Conservation (phyloP, 306 rosid species). For the Pachyrhizus erosus region DNA sequence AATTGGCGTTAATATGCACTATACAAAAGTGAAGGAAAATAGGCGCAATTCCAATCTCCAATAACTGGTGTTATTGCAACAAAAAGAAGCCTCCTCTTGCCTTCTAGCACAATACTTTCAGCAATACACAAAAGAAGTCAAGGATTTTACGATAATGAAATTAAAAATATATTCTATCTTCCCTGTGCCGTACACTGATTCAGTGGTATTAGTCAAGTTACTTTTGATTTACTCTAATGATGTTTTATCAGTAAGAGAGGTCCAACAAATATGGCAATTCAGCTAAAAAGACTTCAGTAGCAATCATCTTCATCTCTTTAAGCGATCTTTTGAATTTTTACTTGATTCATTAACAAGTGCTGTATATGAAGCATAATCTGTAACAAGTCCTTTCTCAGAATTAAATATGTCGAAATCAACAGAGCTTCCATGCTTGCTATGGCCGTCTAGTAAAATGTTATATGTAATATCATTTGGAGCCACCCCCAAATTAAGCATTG, state of each 20-base stretch:
- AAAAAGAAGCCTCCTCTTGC: constrained; percentile 9
- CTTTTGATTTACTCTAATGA: neutral
- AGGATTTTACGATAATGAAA: neutral
- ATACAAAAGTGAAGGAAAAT: neutral
- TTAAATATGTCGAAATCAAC: constrained; percentile 53
- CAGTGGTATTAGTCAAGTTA: neutral
- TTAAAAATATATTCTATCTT: neutral
- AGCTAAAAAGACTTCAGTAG: neutral
- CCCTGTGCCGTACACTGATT: neutral
- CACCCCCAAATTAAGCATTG: constrained; percentile 85
- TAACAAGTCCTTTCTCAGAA: constrained; percentile 71
- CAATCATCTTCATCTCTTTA: constrained; percentile 68
- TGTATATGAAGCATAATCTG: constrained; percentile 75
- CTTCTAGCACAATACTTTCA: constrained; percentile 4
- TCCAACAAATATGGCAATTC: constrained; percentile 19
- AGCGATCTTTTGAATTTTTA: constrained; percentile 53
- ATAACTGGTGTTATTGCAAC: constrained; percentile 8
- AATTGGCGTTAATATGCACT: constrained; percentile 13
- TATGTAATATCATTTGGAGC: constrained; percentile 87
- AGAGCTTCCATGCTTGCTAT: constrained; percentile 66
- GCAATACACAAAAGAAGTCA: neutral
- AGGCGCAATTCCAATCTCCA: constrained; percentile 4
- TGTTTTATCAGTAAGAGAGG: constrained; percentile 3
- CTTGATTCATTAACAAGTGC: constrained; percentile 61
- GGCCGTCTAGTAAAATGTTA: constrained; percentile 88